Conservation (phyloP, 768 basidiomycete species). For the Xanthoconium purpureum region DNA sequence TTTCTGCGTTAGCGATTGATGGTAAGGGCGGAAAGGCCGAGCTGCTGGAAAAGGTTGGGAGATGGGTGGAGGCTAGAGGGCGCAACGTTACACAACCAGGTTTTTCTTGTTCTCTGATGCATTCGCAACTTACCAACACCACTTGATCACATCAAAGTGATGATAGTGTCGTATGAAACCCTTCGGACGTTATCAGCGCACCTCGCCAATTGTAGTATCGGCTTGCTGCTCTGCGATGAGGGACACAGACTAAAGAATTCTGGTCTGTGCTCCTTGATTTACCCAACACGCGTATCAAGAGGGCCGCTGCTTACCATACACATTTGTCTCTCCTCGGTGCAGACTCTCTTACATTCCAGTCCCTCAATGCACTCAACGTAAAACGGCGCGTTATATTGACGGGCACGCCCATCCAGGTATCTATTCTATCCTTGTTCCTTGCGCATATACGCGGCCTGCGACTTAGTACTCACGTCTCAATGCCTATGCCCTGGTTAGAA, state of each 20-base stretch:
- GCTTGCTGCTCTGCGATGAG: slow-evolving; percentile 93
- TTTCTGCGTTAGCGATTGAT: slow-evolving; percentile 85
- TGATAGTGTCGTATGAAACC: slow-evolving; percentile 99
- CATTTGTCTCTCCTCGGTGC: slow-evolving; percentile 4
- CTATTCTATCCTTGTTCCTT: neutral
- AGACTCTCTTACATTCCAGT: slow-evolving; percentile 88
- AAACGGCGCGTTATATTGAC: slow-evolving; percentile 90
- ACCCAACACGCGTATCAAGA: neutral
- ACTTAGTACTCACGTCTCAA: neutral
- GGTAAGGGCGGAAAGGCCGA: slow-evolving; percentile 88
- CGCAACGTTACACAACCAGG: slow-evolving; percentile 91
- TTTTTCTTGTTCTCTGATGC: slow-evolving; percentile 26
- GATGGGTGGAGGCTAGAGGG: slow-evolving; percentile 89
- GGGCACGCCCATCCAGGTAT: slow-evolving; percentile 88
- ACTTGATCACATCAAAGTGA: slow-evolving; percentile 50
- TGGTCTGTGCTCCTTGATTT: slow-evolving; percentile 44
- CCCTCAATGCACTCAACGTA: slow-evolving; percentile 79
- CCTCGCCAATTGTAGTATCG: slow-evolving; percentile 77
- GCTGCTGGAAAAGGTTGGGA: slow-evolving; percentile 70
- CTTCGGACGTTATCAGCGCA: slow-evolving; percentile 76
- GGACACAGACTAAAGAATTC: slow-evolving; percentile 97
- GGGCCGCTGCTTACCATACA: neutral
- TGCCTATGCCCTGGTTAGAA: slow-evolving; percentile 47
- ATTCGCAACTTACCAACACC: neutral
- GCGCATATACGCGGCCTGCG: slow-evolving; percentile 4